Conservation (phyloP, 441 rosid genomes). For the Sinapis alba region DNA sequence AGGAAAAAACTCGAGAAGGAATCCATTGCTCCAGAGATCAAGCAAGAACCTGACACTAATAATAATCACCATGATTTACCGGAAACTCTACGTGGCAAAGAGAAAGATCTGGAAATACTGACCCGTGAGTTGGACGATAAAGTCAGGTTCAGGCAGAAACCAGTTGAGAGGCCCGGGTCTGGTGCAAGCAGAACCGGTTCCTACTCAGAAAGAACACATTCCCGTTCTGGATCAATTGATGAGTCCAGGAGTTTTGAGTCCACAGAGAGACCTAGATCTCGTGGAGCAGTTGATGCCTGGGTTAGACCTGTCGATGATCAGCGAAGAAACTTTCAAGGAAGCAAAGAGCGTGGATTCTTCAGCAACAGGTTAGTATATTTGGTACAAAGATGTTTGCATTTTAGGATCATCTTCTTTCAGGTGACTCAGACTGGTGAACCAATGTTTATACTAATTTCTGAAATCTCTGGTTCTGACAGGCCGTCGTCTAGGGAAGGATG, state of each 20-base stretch:
- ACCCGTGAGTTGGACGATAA: conserved; percentile 70
- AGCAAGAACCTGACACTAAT: conserved; percentile 41
- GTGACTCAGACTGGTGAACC: neutral
- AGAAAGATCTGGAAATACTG: conserved; percentile 61
- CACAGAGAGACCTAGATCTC: conserved; percentile 74
- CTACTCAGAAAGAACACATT: conserved; percentile 71
- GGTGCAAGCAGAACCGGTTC: conserved; percentile 67
- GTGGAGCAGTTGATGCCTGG: conserved; percentile 70
- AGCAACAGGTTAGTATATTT: conserved; percentile 51
- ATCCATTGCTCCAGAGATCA: conserved; percentile 31
- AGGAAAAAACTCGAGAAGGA: conserved; percentile 58
- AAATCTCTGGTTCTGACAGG: conserved; percentile 12
- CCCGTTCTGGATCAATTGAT: conserved; percentile 72
- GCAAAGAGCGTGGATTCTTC: conserved; percentile 72
- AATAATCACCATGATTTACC: conserved; percentile 41
- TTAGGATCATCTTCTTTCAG: neutral
- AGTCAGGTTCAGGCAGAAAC: conserved; percentile 75
- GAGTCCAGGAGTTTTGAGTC: conserved; percentile 67
- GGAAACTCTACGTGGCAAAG: conserved; percentile 55
- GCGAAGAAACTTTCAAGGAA: conserved; percentile 71
- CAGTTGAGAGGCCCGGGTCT: conserved; percentile 75
- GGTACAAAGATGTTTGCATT: neutral
- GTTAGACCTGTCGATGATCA: conserved; percentile 59
- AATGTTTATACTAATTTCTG: neutral
- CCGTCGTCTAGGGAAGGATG: conserved; percentile 30